Evolutionary conservation across 2,329 filamentous ascomycete genomes (phyloP).

Genomic region (Aspergillus jensenii): DNA sequence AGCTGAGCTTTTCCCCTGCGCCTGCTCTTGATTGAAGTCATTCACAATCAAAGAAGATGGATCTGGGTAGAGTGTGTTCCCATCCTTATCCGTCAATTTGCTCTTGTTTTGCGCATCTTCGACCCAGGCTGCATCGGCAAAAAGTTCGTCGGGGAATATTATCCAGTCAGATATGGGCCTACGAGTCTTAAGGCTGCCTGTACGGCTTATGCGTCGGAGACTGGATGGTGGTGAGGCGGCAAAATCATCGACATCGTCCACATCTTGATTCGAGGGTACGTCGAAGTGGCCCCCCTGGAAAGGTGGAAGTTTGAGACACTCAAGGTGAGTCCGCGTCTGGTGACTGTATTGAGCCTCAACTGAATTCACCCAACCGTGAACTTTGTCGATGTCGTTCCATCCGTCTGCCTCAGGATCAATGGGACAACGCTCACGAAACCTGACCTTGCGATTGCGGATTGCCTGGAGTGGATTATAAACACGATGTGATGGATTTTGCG

Average conservation of each 20-base stretch:
- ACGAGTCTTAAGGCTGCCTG: conserved; percentile 58
- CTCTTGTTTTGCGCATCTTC: conserved; percentile 78
- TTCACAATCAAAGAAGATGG: conserved; percentile 22
- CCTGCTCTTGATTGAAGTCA: conserved; percentile 14
- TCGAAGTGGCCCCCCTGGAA: conserved; percentile 31
- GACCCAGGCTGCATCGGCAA: conserved; percentile 89
- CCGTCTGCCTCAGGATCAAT: conserved; percentile 75
- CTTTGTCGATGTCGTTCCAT: conserved; percentile 71
- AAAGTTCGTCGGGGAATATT: conserved; percentile 76
- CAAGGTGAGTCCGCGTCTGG: conserved; percentile 46
- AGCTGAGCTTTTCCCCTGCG: conserved; percentile 21
- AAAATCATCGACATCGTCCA: conserved; percentile 25
- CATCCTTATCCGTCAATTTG: conserved; percentile 76
- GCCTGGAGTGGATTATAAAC: conserved; percentile 90
- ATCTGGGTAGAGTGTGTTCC: conserved; percentile 63
- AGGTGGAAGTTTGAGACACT: conserved; percentile 45
- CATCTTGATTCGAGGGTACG: conserved; percentile 14
- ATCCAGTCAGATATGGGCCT: conserved; percentile 82
- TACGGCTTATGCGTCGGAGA: conserved; percentile 43
- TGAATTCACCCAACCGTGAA: conserved; percentile 74
- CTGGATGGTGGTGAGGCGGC: conserved; percentile 39
- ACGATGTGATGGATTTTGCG: conserved; percentile 56
- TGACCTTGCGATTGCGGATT: conserved; percentile 83
- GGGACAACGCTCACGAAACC: conserved; percentile 71
- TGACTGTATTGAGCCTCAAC: conserved; percentile 54